These are phyloP conservation scores for Polygonum maritimum DNA, from an alignment of 148 eudicot species.

Conservation along the genomic window DNA sequence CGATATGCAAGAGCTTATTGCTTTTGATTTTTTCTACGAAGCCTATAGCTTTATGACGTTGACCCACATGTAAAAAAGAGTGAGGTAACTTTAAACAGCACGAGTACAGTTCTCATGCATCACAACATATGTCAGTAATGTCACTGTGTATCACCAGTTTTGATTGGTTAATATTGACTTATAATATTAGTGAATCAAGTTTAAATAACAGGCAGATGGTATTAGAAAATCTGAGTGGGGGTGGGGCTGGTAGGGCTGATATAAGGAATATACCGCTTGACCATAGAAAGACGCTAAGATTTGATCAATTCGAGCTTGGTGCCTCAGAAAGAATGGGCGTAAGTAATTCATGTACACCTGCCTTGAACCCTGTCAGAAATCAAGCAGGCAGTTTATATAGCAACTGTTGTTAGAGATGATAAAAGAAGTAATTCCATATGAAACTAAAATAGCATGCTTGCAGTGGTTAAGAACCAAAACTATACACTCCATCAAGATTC, in stretches of 20 bases:
- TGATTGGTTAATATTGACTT: background rate
- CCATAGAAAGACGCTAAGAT: conserved; percentile 44
- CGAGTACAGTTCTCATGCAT: background rate
- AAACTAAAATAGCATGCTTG: background rate
- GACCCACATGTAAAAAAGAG: background rate
- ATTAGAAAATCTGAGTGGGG: background rate
- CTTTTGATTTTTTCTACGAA: background rate
- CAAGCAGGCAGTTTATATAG: conserved; percentile 2
- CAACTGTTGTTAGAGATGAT: background rate
- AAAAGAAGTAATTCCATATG: background rate
- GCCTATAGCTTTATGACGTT: background rate
- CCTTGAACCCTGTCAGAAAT: conserved; percentile 65
- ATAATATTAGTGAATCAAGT: background rate
- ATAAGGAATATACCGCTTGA: conserved; percentile 50
- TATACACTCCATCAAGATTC: background rate
- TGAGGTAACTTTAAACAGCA: background rate
- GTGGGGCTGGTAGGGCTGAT: too few species aligned
- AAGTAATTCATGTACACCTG: conserved; percentile 54
- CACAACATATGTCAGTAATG: background rate
- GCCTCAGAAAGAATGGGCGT: conserved; percentile 77
- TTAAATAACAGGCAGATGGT: background rate
- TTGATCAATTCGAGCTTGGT: conserved; percentile 74
- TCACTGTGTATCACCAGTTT: background rate
- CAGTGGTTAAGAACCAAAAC: background rate
- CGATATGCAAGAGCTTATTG: background rate